A percentile compares a stretch with the other conserved stretches of the same genome.
These are phyloP conservation scores for Malassezia psittaci DNA, from an alignment of 1,284 basidiomycete genomes.

Conservation along the genomic window DNA sequence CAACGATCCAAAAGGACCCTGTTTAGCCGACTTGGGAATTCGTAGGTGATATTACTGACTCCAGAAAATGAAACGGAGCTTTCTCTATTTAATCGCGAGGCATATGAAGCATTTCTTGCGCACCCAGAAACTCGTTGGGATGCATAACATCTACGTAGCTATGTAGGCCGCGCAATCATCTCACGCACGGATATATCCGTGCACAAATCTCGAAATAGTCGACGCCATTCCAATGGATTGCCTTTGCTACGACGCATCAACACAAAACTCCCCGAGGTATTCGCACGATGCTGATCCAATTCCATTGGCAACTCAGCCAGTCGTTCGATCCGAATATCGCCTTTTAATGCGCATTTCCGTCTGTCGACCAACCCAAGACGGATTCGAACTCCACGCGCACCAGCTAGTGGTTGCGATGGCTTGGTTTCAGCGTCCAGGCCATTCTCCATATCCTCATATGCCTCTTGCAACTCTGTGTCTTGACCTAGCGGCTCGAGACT, in stretches of 20 bases:
- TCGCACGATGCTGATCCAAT: slow-evolving; percentile 3
- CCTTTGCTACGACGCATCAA: slow-evolving; percentile 47
- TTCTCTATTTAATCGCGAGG: slow-evolving; percentile 35
- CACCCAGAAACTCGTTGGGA: slow-evolving; percentile 42
- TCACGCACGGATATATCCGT: slow-evolving; percentile 10
- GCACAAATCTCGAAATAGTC: slow-evolving; percentile 41
- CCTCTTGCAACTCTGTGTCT: slow-evolving; percentile 24
- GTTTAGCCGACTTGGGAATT: slow-evolving; percentile 28
- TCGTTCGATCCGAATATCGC: slow-evolving; percentile 38
- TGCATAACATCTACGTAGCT: slow-evolving; percentile 1
- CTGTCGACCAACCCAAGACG: slow-evolving; percentile 37
- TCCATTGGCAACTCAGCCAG: slow-evolving; percentile 14
- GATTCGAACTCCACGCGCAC: slow-evolving; percentile 32
- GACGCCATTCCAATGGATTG: slow-evolving; percentile 48
- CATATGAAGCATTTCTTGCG: slow-evolving; percentile 34
- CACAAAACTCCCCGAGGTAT: slow-evolving; percentile 23
- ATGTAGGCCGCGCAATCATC: slow-evolving; percentile 5
- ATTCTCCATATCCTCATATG: slow-evolving; percentile 21
- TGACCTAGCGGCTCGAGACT: slow-evolving; percentile 31
- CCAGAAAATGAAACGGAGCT: slow-evolving; percentile 43
- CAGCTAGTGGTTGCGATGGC: neutral
- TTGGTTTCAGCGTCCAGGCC: neutral
- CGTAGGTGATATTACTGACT: slow-evolving; percentile 6
- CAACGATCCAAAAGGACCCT: slow-evolving; percentile 15
- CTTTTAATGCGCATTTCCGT: slow-evolving; percentile 42